A percentile compares a stretch with the other conserved stretches of the same genome.
These are phyloP conservation scores for Kurtzmaniella quercitrusa DNA, from an alignment of 1,139 yeast species.

Conservation along the genomic window DNA sequence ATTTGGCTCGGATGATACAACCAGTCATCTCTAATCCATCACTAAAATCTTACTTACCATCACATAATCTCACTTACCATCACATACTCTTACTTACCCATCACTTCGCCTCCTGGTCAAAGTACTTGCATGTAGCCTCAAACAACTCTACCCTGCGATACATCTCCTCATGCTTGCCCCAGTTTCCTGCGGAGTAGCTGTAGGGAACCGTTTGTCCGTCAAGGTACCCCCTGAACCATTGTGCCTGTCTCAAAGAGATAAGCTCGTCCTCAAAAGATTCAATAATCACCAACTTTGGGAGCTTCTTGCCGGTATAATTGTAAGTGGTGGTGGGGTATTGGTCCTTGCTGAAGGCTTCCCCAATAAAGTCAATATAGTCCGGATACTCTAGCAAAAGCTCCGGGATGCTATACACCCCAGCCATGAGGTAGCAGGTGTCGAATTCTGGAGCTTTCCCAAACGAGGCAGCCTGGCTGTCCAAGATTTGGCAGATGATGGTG, in stretches of 20 bases:
- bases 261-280: conserved; percentile 36
- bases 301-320: not conserved
- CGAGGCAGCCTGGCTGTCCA: not conserved
- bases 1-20: too few species aligned
- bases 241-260: conserved; percentile 23
- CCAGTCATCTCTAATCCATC: too few species aligned
- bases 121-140: conserved; percentile 7
- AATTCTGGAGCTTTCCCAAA: conserved; percentile 6
- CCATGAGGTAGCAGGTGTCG: conserved; percentile 21
- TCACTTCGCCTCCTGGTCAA: conserved; percentile 5
- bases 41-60: too few species aligned
- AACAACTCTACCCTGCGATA: conserved; percentile 22
- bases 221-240: conserved; percentile 15
- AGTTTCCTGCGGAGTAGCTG: conserved; percentile 13
- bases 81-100: too few species aligned
- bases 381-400: conserved; percentile 34
- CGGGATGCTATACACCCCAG: conserved; percentile 36
- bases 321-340: conserved; percentile 19
- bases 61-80: too few species aligned
- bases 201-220: not conserved
- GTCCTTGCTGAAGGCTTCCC: conserved; percentile 26
- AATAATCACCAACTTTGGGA: conserved; percentile 14
- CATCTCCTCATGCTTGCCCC: conserved; percentile 35
- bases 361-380: conserved; percentile 26
- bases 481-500: conserved; percentile 56